Conservation (phyloP, 768 basidiomycete species). For the Mycena alexandri region DNA sequence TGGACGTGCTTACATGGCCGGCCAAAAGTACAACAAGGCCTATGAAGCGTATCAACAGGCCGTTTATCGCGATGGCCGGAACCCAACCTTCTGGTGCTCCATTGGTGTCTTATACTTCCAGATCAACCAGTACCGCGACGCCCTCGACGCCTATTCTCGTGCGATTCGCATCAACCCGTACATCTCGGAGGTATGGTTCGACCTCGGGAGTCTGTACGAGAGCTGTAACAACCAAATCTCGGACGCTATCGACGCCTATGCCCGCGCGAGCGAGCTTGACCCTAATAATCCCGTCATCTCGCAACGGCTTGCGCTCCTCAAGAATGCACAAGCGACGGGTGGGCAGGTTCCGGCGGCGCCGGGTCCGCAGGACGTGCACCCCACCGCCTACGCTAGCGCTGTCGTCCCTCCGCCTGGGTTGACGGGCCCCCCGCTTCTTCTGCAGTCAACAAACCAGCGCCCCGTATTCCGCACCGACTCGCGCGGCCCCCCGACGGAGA, state of each 20-base stretch:
- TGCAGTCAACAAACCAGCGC: constrained; percentile 65
- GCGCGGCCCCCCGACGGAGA: constrained; percentile 69
- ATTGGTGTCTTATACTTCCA: constrained; percentile 99
- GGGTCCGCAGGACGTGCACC: constrained; percentile 95
- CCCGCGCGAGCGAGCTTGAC: constrained; percentile 94
- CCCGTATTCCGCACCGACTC: constrained; percentile 77
- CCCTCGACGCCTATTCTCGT: constrained; percentile 97
- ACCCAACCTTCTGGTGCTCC: constrained; percentile 99
- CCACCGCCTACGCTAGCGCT: constrained; percentile 90
- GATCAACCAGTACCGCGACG: constrained; percentile 99
- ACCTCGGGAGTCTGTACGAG: constrained; percentile 96
- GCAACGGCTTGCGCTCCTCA: constrained; percentile 81
- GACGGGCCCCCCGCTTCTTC: constrained; percentile 73
- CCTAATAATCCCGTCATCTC: constrained; percentile 87
- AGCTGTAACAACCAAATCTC: constrained; percentile 99
- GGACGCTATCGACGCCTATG: constrained; percentile 98
- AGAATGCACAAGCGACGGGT: constrained; percentile 83
- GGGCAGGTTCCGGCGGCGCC: constrained; percentile 87
- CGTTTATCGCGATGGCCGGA: constrained; percentile 97
- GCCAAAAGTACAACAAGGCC: constrained; percentile 98
- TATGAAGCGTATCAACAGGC: constrained; percentile 99
- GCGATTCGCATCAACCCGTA: constrained; percentile 99
- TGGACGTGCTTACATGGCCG: constrained; percentile 98
- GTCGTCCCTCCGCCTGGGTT: constrained; percentile 79
- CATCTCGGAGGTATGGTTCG: constrained; percentile 96